phyloP scores from a whole-genome alignment of 2,329 filamentous ascomycete genomes.

The Chaetomiaceae sp. region DNA sequence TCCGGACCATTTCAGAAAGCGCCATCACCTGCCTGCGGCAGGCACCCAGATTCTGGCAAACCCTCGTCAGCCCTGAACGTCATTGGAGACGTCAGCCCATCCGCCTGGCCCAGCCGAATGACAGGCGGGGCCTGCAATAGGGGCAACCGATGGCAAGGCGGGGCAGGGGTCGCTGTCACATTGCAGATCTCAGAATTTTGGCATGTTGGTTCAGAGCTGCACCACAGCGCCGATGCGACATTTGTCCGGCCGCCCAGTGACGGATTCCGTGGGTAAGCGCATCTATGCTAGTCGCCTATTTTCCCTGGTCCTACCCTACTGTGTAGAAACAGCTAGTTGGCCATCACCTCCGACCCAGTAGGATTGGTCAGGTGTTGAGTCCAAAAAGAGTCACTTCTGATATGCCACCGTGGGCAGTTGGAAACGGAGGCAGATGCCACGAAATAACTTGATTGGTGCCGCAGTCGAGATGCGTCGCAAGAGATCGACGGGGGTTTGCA shows the following conservation, averaged over 20 bases:
- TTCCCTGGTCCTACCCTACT: too few relatives aligned
- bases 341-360: neutral
- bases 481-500: neutral
- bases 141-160: neutral
- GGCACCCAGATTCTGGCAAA: constrained; percentile 14
- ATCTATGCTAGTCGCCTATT: too few relatives aligned
- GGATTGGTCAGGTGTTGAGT: neutral
- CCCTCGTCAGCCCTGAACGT: constrained; percentile 11
- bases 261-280: neutral
- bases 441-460: neutral
- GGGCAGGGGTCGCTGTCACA: constrained; percentile 5
- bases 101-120: constrained; percentile 2
- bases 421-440: too few relatives aligned
- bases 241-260: neutral
- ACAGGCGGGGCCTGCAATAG: neutral
- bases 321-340: too few relatives aligned
- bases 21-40: constrained; percentile 6
- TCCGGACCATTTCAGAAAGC: neutral
- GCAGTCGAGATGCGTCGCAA: neutral
- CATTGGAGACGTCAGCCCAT: constrained; percentile 21
- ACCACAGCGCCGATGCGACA: neutral
- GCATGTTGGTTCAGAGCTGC: neutral
- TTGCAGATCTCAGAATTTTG: constrained; percentile 2
- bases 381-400: neutral
- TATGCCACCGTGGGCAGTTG: too few relatives aligned